Conservation (phyloP, 2,329 filamentous ascomycete species). For the Epichloe bromicola region DNA sequence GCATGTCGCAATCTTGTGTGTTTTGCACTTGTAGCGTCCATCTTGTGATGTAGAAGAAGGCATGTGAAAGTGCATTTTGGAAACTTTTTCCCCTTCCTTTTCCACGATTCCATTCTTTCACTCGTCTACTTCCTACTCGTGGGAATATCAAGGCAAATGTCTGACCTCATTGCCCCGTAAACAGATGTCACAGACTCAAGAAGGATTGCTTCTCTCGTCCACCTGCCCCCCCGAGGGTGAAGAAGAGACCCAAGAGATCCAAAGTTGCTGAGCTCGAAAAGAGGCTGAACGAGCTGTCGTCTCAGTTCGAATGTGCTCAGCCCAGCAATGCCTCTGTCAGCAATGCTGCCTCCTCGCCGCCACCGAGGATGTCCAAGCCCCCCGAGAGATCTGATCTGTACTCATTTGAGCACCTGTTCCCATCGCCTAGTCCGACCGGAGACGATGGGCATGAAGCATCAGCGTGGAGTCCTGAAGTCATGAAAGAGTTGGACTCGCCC, state of each 20-base stretch:
- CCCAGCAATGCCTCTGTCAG: conserved; percentile 7
- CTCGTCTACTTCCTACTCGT: not conserved
- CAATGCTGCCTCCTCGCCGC: conserved; percentile 6
- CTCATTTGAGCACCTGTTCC: conserved; percentile 25
- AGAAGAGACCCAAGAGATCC: conserved; percentile 33
- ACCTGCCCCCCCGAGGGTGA: conserved; percentile 33
- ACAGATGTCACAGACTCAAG: conserved; percentile 33
- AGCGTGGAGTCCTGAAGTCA: conserved; percentile 10
- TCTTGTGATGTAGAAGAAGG: not conserved
- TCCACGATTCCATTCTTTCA: not conserved
- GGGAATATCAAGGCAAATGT: not conserved
- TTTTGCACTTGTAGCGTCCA: not conserved
- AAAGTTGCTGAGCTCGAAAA: conserved; percentile 38
- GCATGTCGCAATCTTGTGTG: conserved; percentile 4
- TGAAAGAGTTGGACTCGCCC: conserved; percentile 16
- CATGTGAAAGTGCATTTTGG: not conserved
- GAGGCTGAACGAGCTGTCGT: conserved; percentile 35
- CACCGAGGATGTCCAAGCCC: conserved; percentile 2
- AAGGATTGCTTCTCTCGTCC: conserved; percentile 34
- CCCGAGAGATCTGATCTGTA: conserved; percentile 11
- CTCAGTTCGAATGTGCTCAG: conserved; percentile 24
- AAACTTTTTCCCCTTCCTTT: not conserved
- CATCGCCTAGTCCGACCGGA: conserved; percentile 12
- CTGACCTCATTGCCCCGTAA: not conserved
- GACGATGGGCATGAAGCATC: conserved; percentile 10